Evolutionary conservation across 129 eudicot genomes (phyloP), one percentile per base, ranked within the genome.

Genomic region (Flaveria ramosissima): DNA sequence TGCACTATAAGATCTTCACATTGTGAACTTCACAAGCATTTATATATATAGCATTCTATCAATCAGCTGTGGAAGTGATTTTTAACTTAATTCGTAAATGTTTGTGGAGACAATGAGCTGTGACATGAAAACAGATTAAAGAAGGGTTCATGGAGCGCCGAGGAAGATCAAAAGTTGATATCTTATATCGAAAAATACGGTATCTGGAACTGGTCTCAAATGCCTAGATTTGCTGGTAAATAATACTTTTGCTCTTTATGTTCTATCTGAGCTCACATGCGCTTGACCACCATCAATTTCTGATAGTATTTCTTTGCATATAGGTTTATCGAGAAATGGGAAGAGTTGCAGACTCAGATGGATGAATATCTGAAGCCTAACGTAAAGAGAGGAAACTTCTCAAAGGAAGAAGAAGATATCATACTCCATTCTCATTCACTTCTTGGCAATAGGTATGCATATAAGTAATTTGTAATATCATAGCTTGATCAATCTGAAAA

Each of bases 321-420:
- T 45, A 83, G 86, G 86, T 10, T 76, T 80, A 70, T 68, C 71
- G 15, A 84, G 87, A 56, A 75, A 65, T 7, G 87, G 87, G 17
- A 84, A 80, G 82, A 84, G 87, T 56, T 84, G 88, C 52, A 80
- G 88, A 77, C 79, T 84, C 16, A 63, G 88, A 17, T 84, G 87
- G 87, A 19, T 80, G 75, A 84, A 84, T 84, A 84, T 72, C 67
- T 84, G 51, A 70, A 76, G 62, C 88, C 88, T 0, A 55, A 55
- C 21, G 43, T 84, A 26, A 84, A 80, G 76, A 72, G 79, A 70
- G 88, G 78, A 10, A 75, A 70, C 39, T 72, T 74, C 67, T 75
- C 82, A 45, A 30, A 32, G 16, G 82, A 84, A 50, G 88, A 84
- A 77, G 84, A 80, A 46, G 74, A 73, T 24, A 72, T 43, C 53